These are phyloP conservation scores for Clonostachys byssicola DNA, from an alignment of 2,329 filamentous ascomycete species.

Conservation along the genomic window DNA sequence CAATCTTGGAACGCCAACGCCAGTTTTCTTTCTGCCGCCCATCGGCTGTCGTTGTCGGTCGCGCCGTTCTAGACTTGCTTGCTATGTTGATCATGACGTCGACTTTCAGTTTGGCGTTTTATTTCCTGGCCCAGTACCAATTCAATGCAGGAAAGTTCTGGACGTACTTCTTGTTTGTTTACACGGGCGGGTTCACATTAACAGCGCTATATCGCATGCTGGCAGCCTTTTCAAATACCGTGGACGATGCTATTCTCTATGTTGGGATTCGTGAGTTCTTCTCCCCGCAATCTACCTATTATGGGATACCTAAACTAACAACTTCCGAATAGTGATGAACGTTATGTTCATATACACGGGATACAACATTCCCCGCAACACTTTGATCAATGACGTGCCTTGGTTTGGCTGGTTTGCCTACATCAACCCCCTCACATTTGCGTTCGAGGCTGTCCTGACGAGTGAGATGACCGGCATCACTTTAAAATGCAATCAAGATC, in stretches of 20 bases:
- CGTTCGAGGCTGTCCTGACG: constrained; percentile 55
- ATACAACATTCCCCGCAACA: constrained; percentile 53
- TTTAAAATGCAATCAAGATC: constrained; percentile 38
- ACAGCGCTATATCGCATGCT: constrained; percentile 53
- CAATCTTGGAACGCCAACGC: constrained; percentile 45
- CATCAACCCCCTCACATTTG: constrained; percentile 61
- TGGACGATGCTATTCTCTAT: constrained; percentile 59
- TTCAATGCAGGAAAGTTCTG: constrained; percentile 62
- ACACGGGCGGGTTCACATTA: constrained; percentile 49
- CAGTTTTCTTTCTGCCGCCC: constrained; percentile 49
- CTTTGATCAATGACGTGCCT: constrained; percentile 53
- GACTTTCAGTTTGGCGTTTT: constrained; percentile 66
- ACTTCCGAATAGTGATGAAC: constrained; percentile 37
- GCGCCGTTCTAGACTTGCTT: constrained; percentile 53
- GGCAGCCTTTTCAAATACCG: constrained; percentile 49
- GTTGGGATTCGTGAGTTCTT: constrained; percentile 30
- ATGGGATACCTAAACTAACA: too few relatives aligned
- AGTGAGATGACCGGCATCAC: constrained; percentile 50
- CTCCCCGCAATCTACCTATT: too few relatives aligned
- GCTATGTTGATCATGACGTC: constrained; percentile 57
- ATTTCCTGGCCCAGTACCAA: constrained; percentile 72
- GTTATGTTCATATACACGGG: constrained; percentile 63
- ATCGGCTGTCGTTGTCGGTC: constrained; percentile 48
- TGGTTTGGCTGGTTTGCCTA: constrained; percentile 67
- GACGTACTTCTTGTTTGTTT: constrained; percentile 60